Base-by-base conservation (phyloP, 2,329 filamentous ascomycete genomes). In the Fusarium aywerte region DNA sequence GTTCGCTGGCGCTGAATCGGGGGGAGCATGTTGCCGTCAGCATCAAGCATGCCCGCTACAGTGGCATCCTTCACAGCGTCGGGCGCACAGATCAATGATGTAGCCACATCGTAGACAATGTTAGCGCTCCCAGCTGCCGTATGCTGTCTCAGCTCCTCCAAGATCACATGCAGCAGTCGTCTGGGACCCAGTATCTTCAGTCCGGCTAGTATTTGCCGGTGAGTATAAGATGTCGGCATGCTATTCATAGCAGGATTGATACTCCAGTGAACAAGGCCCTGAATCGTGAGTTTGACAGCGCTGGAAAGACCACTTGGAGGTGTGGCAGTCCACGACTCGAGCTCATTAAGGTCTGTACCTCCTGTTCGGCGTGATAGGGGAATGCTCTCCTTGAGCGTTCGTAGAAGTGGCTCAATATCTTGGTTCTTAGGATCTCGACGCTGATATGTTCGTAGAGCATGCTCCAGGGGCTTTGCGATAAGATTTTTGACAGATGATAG, bases 401-500 rank as follows among this genome's bases (percentile, higher is more conserved):
- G 83, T 2, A 92, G 81, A 2, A 96, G 82, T 3, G 89, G 89
- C 56, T 91, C 89, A 42, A 93, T 85, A 47, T 92, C 89, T 65
- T 89, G 87, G 48, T 88, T 89, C 48, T 84, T 85, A 0, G 91
- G 89, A 42, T 91, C 86, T 29, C 87, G 86, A 25, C 86, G 85
- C 70, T 91, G 89, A 52, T 92, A 86, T 15, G 85, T 86, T 27
- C 88, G 84, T 15, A 95, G 83, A 3, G 88, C 87, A 61, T 88
- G 85, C 70, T 91, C 89, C 3, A 94, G 79, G 1, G 88, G 88
- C 59, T 87, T 88, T 2, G 90, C 90, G 2, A 92, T 84, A 36
- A 92, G 89, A 33, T 88, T 90, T 33, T 93, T 82, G 15, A 94
- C 89, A 0, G 89, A 88, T 5, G 85, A 83, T 52, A 93, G 85